Base-by-base conservation (phyloP, 106 monocot species). In the Narthecium ossifragum region DNA sequence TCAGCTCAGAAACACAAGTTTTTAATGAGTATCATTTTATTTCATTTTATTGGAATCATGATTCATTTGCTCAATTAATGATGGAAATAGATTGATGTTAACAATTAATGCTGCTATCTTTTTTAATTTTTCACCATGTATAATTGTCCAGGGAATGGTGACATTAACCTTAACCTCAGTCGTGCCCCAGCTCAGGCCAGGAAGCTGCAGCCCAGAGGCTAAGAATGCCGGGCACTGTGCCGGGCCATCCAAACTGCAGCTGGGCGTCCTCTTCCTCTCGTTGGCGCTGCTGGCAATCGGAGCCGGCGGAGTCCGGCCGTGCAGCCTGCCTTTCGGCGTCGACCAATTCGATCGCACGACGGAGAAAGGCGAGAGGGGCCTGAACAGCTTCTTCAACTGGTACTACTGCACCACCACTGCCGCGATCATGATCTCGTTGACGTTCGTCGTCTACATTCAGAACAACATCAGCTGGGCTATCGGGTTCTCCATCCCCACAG, bases 351-450 rank as follows among this genome's bases (percentile, higher is more conserved):
- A 82, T 63, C 34, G 34, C 6, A 30, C 37, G 31, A 81, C 66
- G 1, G 70, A 85, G 14, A 5, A 51, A 5, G 68, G 64, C 26
- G 48, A 67, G 13, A 24, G 57, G 1, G 76, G 69, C 51, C 75
- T 81, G 2, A 65, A 63, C 78, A 87, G 80, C 67, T 92, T 78
- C 73, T 92, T 92, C 77, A 92, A 88, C 63, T 88, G 92, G 92
- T 89, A 90, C 67, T 91, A 86, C 51, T 59, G 59, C 61, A 82
- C 85, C 54, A 57, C 66, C n/a, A 68, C 79, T 1, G 79, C 73
- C 1, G 82, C 70, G 1, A 27, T 67, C 9, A 53, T 84, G 51
- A 31, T 83, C 2, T 64, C 74, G 0, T 6, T 71, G 26, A 91
- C 86, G 1, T 39, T 78, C 1, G 45, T 91, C 23, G 82, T 91